These are phyloP conservation scores for Pseudocercospora crystallina DNA, from an alignment of 2,329 filamentous ascomycete species.

Conservation along the genomic window DNA sequence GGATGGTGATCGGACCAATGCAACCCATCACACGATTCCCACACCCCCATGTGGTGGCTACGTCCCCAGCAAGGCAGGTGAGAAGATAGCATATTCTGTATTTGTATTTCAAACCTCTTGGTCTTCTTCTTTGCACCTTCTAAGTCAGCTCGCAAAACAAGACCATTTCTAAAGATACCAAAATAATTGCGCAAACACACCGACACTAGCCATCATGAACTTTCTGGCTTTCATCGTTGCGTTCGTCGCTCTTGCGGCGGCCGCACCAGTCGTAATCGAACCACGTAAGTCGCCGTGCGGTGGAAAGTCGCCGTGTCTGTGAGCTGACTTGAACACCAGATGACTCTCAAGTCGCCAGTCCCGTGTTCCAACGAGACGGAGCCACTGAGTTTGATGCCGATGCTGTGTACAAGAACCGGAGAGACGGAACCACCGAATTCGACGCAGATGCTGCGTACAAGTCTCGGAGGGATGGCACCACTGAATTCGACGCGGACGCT, in stretches of 20 bases:
- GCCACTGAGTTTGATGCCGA: conserved; percentile 11
- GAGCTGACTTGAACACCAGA: not conserved
- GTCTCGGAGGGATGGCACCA: not conserved
- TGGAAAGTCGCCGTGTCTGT: not conserved
- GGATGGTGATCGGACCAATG: too few species aligned
- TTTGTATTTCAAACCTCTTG: too few species aligned
- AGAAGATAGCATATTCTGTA: too few species aligned
- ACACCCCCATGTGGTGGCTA: too few species aligned
- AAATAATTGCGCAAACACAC: not conserved
- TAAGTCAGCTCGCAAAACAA: too few species aligned
- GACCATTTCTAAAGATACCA: too few species aligned
- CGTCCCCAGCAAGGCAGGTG: too few species aligned
- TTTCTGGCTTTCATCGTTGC: conserved; percentile 7
- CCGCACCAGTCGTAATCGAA: conserved; percentile 12
- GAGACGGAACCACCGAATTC: conserved; percentile 13
- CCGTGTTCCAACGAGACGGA: conserved; percentile 8
- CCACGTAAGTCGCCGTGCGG: conserved; percentile 5
- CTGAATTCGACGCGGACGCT: conserved; percentile 11
- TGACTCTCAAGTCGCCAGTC: not conserved
- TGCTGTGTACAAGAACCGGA: not conserved
- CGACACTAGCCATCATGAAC: conserved; percentile 9
- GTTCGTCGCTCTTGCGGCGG: conserved; percentile 6
- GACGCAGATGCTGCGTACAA: not conserved
- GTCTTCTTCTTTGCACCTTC: too few species aligned
- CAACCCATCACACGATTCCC: too few species aligned